Conservation (phyloP, 345 rosid species). For the Theobroma cacao region DNA sequence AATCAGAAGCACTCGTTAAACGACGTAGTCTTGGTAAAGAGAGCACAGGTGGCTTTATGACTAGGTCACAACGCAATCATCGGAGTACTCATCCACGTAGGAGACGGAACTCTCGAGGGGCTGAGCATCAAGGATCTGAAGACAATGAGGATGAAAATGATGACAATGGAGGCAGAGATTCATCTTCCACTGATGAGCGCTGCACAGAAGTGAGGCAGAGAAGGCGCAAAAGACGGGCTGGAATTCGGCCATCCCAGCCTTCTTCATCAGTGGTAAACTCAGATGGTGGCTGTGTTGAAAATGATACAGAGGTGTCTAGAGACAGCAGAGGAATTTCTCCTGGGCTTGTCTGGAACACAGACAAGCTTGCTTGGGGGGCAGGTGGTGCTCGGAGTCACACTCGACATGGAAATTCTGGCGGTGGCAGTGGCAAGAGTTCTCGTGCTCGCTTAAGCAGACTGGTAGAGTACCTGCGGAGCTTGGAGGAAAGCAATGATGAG, state of each 20-base stretch:
- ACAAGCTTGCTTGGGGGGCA: slow-evolving; percentile 88
- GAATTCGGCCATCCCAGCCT: slow-evolving; percentile 46
- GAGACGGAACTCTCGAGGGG: slow-evolving; percentile 50
- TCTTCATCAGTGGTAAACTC: slow-evolving; percentile 56
- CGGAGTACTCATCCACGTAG: slow-evolving; percentile 49
- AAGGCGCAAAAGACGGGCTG: slow-evolving; percentile 50
- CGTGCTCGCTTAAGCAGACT: slow-evolving; percentile 69
- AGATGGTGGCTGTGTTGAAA: slow-evolving; percentile 45
- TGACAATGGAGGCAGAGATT: slow-evolving; percentile 56
- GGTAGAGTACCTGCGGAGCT: slow-evolving; percentile 65
- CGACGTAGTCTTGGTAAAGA: slow-evolving; percentile 64
- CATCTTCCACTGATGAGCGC: slow-evolving; percentile 78
- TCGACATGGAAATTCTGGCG: slow-evolving; percentile 64
- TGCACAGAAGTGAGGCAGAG: slow-evolving; percentile 44
- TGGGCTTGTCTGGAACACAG: slow-evolving; percentile 67
- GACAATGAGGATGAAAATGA: slow-evolving; percentile 73
- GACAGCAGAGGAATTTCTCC: slow-evolving; percentile 70
- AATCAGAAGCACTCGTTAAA: slow-evolving; percentile 74
- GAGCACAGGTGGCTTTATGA: slow-evolving; percentile 26
- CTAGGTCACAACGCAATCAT: slow-evolving; percentile 54
- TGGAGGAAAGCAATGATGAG: slow-evolving; percentile 61
- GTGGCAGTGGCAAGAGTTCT: slow-evolving; percentile 48
- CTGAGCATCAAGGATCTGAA: slow-evolving; percentile 62
- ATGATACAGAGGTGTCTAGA: slow-evolving; percentile 52
- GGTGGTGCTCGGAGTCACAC: slow-evolving; percentile 88